Base-by-base conservation (phyloP, 495 filamentous ascomycete species). In the Hypoxylon cercidicola region DNA sequence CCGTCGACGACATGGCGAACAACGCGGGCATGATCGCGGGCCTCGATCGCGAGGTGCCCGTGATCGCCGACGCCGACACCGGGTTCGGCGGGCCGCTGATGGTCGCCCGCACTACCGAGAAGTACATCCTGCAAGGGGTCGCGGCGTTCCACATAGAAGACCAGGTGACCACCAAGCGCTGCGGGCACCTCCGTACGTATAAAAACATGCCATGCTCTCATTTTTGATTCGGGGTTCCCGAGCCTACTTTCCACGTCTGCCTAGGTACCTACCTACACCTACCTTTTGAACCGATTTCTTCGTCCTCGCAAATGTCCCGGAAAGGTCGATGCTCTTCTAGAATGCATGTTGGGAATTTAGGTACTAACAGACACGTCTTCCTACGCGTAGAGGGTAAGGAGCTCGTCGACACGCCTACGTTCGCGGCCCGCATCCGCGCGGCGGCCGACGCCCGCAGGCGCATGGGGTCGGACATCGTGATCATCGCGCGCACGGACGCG, bases 131-230 rank as follows among this genome's bases (percentile, higher is more conserved):
- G n/a, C 82, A 85, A 9, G 87, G 87, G n/a, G 86, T 91, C 0
- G 89, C 89, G 4, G 89, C 82, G 8, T 79, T 91, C 60, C 88
- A 91, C 61, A 83, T 91, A 55, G 89, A 92, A 76, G 89, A 91
- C 75, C 88, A 91, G 66, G 82, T 89, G 18, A 74, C 76, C 47
- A 85, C 81, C 48, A 91, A 91, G 71, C 87, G 87, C 2, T 89
- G 87, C 69, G 87, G 87, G 1, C 86, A 89, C 50, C 76, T 89
- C 3, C n/a, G n/a, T n/a, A n/a, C n/a, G n/a, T n/a, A 69, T 66
- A 0, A n/a, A n/a, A n/a, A n/a, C n/a, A n/a, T n/a, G n/a, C n/a
- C n/a, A n/a, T n/a, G n/a, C n/a, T n/a, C n/a, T n/a, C n/a, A n/a
- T n/a, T n/a, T n/a, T n/a, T n/a, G n/a, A n/a, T n/a, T n/a, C n/a